Evolutionary conservation across 2,329 filamentous ascomycete species (phyloP).

Genomic region (Cercospora brassicicola): DNA sequence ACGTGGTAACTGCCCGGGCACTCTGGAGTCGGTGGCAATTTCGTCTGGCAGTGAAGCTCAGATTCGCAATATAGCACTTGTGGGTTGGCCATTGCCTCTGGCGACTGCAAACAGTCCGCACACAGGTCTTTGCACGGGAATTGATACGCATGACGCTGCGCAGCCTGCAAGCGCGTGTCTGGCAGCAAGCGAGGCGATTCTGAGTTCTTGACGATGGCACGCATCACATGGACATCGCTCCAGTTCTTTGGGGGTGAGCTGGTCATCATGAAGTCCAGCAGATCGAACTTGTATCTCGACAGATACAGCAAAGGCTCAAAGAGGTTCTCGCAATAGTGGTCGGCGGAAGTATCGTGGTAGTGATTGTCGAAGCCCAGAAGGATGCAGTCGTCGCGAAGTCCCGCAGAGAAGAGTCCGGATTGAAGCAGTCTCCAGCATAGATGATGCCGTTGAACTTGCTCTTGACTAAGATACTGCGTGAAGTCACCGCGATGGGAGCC

Average conservation of each 20-base stretch:
- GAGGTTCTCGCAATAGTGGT: not conserved
- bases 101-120: not conserved
- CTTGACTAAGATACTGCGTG: not conserved
- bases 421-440: not conserved
- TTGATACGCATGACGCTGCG: not conserved
- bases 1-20: not conserved
- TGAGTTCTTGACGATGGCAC: not conserved
- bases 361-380: not conserved
- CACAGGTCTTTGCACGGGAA: not conserved
- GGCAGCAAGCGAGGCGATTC: not conserved
- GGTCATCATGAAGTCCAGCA: not conserved
- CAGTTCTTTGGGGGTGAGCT: not conserved
- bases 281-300: not conserved
- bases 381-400: not conserved
- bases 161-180: not conserved
- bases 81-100: not conserved
- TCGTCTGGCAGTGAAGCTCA: not conserved
- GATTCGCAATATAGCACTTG: not conserved
- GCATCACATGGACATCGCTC: not conserved
- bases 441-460: not conserved
- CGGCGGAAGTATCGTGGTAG: not conserved
- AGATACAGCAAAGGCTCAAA: not conserved
- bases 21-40: not conserved
- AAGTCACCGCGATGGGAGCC: not conserved
- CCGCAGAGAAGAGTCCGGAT: not conserved